phyloP scores from a whole-genome alignment of 2,329 filamentous ascomycete genomes.

The Monilinia fructigena region DNA sequence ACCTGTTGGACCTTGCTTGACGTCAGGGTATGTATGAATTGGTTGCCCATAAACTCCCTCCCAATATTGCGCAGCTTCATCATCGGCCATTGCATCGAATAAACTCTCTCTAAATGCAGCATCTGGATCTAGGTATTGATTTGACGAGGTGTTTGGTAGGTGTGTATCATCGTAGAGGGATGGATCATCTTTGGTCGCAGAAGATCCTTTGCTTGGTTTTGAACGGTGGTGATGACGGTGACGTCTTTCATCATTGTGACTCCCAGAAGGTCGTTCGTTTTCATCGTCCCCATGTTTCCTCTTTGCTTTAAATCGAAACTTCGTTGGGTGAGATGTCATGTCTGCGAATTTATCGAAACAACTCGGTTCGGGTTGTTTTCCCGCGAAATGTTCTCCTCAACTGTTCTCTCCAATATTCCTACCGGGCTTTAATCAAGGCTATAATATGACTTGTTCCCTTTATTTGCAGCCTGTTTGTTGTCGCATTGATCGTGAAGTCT shows the following conservation, averaged over 20 bases:
- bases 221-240: slow-evolving; percentile 36
- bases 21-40: slow-evolving; percentile 71
- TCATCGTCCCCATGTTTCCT: slow-evolving; percentile 28
- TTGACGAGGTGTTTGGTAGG: slow-evolving; percentile 42
- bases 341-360: slow-evolving; percentile 18
- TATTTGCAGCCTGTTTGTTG: not conserved
- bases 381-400: not conserved
- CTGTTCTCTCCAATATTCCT: not conserved
- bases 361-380: not conserved
- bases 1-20: slow-evolving; percentile 47
- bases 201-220: slow-evolving; percentile 33
- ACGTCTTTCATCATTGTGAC: slow-evolving; percentile 26
- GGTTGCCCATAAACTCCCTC: slow-evolving; percentile 95
- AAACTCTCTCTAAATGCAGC: slow-evolving; percentile 87
- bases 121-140: slow-evolving; percentile 58
- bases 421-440: not conserved
- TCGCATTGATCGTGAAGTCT: not conserved
- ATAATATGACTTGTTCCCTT: not conserved
- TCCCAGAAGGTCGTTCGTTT: slow-evolving; percentile 22
- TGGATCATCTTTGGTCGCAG: slow-evolving; percentile 37
- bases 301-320: slow-evolving; percentile 39
- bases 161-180: slow-evolving; percentile 44
- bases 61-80: slow-evolving; percentile 95
- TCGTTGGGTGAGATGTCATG: slow-evolving; percentile 27
- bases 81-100: slow-evolving; percentile 95